Evolutionary conservation across 2,329 filamentous ascomycete species (phyloP), one percentile per base, ranked within the genome.

Genomic region (Hypoxylon sp.): DNA sequence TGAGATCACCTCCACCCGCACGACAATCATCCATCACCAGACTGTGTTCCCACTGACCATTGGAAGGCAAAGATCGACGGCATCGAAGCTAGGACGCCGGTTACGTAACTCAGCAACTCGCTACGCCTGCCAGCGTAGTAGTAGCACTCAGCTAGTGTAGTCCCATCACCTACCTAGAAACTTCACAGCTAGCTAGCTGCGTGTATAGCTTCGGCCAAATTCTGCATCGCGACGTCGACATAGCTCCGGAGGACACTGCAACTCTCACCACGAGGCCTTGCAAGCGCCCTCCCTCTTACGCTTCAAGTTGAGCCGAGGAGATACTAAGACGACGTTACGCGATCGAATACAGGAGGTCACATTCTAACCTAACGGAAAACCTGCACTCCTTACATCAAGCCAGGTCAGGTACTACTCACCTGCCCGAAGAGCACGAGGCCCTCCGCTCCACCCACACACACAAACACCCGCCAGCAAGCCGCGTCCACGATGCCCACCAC

Each of bases 251-350:
- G 30, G 20, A 46, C 22, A 28, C 44, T 24, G 32, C 33, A 16
- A 55, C 22, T 18, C 22, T 26, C 20, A n/a, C 51, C 50, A 57
- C 54, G 51, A 60, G 54, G 44, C 33, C 48, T 33, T 36, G 48
- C 26, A 52, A 33, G 38, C 12, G 40, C n/a, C n/a, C n/a, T n/a
- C n/a, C n/a, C n/a, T n/a, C n/a, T n/a, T n/a, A n/a, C n/a, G n/a
- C n/a, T n/a, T 55, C 33, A 14, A 30, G 52, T 50, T 51, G 26
- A 36, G 1, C 22, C 22, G n/a, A n/a, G n/a, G n/a, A n/a, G n/a
- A n/a, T n/a, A n/a, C n/a, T n/a, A n/a, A 56, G 20, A 46, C 46
- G 54, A 63, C 65, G 63, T 68, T 61, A 61, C 65, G 54, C 58
- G 33, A 30, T 36, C 28, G 14, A 57, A 46, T 40, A 9, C 22